Conservation (phyloP, 345 rosid species). For the Anastatica hierochuntica region DNA sequence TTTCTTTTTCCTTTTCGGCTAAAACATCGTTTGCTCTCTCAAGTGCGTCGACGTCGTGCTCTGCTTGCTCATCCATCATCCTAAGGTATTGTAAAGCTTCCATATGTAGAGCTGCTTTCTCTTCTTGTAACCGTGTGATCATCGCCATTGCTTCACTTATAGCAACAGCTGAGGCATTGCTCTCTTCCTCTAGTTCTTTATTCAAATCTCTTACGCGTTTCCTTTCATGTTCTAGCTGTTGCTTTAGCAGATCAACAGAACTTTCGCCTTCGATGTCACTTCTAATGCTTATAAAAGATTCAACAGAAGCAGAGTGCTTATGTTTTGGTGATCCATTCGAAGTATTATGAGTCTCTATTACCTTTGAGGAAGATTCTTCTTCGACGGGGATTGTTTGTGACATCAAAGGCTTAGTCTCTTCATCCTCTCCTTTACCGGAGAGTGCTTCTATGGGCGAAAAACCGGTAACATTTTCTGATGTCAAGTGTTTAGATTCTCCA, state of each 20-base stretch:
- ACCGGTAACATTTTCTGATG: constrained; percentile 12
- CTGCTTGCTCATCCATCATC: constrained; percentile 92
- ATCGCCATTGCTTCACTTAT: constrained; percentile 78
- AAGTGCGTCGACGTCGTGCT: constrained; percentile 56
- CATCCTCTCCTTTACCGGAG: constrained; percentile 13
- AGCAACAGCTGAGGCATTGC: constrained; percentile 56
- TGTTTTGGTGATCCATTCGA: constrained; percentile 26
- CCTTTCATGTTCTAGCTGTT: constrained; percentile 46
- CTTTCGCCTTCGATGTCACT: constrained; percentile 57
- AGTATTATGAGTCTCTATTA: constrained; percentile 23
- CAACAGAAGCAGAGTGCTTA: constrained; percentile 35
- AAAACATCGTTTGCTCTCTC: constrained; percentile 56
- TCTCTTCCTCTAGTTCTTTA: constrained; percentile 67
- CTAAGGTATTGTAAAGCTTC: constrained; percentile 75
- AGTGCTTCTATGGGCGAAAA: constrained; percentile 7
- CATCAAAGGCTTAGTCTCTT: neutral
- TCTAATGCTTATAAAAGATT: constrained; percentile 42
- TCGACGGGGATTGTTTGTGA: neutral
- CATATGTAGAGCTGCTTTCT: constrained; percentile 73
- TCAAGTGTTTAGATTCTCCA: constrained; percentile 8
- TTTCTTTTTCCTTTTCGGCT: constrained; percentile 56
- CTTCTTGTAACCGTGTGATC: constrained; percentile 78
- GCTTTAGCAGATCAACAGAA: constrained; percentile 37
- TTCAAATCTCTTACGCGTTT: constrained; percentile 34
- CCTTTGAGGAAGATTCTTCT: constrained; percentile 13